A percentile compares a stretch with the other conserved stretches of the same genome.
Evolutionary conservation across 805 yeast genomes (phyloP).

Genomic region (Spathaspora gorwiae): DNA sequence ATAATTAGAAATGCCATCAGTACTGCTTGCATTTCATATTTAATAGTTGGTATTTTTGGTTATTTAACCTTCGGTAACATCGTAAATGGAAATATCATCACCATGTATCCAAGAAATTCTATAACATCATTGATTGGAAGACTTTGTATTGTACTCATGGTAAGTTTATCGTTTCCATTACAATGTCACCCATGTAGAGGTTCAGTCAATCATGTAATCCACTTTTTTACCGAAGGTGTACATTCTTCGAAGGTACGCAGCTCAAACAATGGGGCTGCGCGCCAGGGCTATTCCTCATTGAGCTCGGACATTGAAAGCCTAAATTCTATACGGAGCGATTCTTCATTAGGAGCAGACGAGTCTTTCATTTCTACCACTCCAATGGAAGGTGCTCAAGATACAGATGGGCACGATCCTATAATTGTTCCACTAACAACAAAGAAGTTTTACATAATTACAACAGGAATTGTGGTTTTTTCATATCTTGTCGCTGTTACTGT

Average conservation of each 20-base stretch:
- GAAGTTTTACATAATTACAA: slow-evolving; percentile 48
- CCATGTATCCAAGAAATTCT: slow-evolving; percentile 57
- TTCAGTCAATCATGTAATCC: slow-evolving; percentile 61
- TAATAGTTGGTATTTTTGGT: slow-evolving; percentile 63
- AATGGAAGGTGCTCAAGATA: slow-evolving; percentile 44
- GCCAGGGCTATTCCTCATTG: slow-evolving; percentile 23
- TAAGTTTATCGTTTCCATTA: slow-evolving; percentile 69
- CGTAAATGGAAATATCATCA: slow-evolving; percentile 62
- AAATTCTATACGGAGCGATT: slow-evolving; percentile 6
- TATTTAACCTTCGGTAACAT: slow-evolving; percentile 69
- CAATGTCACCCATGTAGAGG: slow-evolving; percentile 80
- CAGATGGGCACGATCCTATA: slow-evolving; percentile 44
- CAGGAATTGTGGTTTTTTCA: slow-evolving; percentile 40
- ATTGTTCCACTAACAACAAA: slow-evolving; percentile 45
- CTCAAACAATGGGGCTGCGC: slow-evolving; percentile 6
- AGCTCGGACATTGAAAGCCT: slow-evolving; percentile 22
- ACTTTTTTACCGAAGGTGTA: slow-evolving; percentile 41
- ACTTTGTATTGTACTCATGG: slow-evolving; percentile 64
- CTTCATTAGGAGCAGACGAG: slow-evolving; percentile 24
- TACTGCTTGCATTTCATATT: slow-evolving; percentile 54
- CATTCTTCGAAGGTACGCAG: slow-evolving; percentile 18
- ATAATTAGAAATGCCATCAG: slow-evolving; percentile 50
- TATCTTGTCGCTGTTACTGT: slow-evolving; percentile 57
- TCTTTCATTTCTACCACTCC: slow-evolving; percentile 42
- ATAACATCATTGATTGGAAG: slow-evolving; percentile 51